These are phyloP conservation scores for Leptographium procerum DNA, from an alignment of 2,329 filamentous ascomycete genomes.

Conservation along the genomic window DNA sequence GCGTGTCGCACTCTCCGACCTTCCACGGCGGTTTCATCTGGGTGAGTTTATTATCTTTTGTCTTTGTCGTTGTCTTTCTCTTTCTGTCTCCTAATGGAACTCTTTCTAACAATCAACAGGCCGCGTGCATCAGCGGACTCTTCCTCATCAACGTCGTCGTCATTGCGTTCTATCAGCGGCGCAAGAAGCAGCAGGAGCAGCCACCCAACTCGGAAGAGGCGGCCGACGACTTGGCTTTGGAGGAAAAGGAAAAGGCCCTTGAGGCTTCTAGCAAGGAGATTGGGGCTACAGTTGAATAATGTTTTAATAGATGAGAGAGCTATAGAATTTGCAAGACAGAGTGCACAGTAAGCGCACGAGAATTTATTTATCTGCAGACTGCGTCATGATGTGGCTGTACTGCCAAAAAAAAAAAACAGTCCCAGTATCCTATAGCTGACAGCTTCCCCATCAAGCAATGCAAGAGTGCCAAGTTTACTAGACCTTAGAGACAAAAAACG, in stretches of 20 bases:
- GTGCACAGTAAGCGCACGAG: no score
- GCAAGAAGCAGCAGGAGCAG: neutral
- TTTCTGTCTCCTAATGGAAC: neutral
- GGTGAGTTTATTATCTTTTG: no score
- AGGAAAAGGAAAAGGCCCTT: neutral
- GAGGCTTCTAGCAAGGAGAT: neutral
- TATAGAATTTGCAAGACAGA: no score
- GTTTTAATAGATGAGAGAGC: neutral
- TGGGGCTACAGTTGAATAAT: neutral
- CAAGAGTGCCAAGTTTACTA: no score
- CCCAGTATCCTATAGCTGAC: no score
- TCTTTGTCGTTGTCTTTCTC: no score
- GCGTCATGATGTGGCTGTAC: no score
- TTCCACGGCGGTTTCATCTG: constrained; percentile 3
- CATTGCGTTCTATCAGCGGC: neutral
- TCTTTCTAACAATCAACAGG: neutral
- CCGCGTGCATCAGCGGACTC: neutral
- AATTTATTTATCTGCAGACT: no score
- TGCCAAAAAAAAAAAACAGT: no score
- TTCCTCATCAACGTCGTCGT: neutral
- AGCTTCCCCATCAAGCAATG: no score
- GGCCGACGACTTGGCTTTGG: neutral
- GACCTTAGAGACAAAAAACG: no score
- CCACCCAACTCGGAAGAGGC: neutral
- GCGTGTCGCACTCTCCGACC: constrained; percentile 1